Evolutionary conservation across 371 early-diverging fungal species (phyloP), one percentile per base, ranked within the genome.

Genomic region (Umbelopsis sp.): DNA sequence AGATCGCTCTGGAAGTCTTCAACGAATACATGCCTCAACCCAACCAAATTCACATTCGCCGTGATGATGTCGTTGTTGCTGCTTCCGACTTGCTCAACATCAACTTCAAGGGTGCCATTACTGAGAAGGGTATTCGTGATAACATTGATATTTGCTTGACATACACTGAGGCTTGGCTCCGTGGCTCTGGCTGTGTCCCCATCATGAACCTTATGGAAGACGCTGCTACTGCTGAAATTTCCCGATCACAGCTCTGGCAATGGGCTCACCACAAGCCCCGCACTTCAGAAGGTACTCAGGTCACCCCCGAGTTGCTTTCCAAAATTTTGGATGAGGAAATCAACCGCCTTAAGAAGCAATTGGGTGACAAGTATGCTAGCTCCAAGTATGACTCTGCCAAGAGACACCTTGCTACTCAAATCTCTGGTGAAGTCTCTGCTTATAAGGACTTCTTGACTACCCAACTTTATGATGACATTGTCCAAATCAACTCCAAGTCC

Each of bases 121-220:
- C 97, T 63, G 96, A 96, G 76, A 76, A 84, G 41, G 96, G 97
- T 70, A 88, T 98, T 70, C 94, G 95, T 64, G 85, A 84, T 78
- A 98, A 98, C 87, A 86, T 97, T 69, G 90, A 92, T 41, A 93
- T 97, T 57, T 94, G 94, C 37, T 85, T 98, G 50, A 82, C 89
- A 63, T 98, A 98, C 81, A 97, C 96, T 91, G 96, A 95, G 80
- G 89, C 96, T 50, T 98, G 98, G 98, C 86, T 98, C 63, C 89
- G 93, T 72, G 98, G 97, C 20, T 80, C 84, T 53, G 99, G 99
- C 18, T 97, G 97, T 77, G 97, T 98, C 18, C 99, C 99, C 44
- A 96, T 98, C 79, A 92, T 95, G 87, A 92, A 96, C 85, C 82
- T 97, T 62, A 96, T 97, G 97, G 97, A 97, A 83, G 97, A 97